Base-by-base conservation (phyloP, 148 eudicot genomes). In the Selenicereus undatus region DNA sequence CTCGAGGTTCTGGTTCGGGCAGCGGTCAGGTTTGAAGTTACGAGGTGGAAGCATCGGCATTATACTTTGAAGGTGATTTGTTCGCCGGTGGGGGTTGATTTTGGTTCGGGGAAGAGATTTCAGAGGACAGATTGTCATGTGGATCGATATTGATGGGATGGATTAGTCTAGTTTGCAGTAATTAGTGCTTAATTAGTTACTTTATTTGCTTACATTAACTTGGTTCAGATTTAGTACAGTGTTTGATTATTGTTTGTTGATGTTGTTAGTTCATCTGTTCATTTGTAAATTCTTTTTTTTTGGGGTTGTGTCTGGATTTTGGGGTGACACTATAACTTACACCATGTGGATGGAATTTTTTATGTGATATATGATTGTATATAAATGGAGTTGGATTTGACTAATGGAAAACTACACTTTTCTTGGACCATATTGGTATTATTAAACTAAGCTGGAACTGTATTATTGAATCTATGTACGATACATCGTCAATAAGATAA, bases 1-100 rank as follows among this genome's bases (percentile, higher is more conserved):
- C 22, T 93, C 2, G 90, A 87, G 68, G 88, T 93, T 78, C 82
- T 79, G 32, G 70, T 92, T 22, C 85, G 84, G 86, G 92, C 89
- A 0, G 82, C 82, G 73, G 77, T 93, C 0, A 80, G 91, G 86
- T 85, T 83, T 30, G 90, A 84, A 85, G 90, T 88, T 43, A 89
- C 88, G 21, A 78, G 76, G 42, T 91, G 91, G 88, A 93, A 93
- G 66, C 90, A 88, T 12, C 78, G 83, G 36, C 90, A 80, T 78
- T 84, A 87, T 69, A 83, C 74, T 18, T 75, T 93, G 82, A 88
- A 76, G 88, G 80, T 88, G 11, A n/a, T 78, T 24, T 93, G 97
- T 73, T 71, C 81, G 8, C 85, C 89, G 17, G 80, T 89, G 69
- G 32, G 81, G 14, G 81, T 88, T n/a, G 82, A 65, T 21, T 84